phyloP scores from a whole-genome alignment of 129 eudicot species.

The Oenanthe sinensis region DNA sequence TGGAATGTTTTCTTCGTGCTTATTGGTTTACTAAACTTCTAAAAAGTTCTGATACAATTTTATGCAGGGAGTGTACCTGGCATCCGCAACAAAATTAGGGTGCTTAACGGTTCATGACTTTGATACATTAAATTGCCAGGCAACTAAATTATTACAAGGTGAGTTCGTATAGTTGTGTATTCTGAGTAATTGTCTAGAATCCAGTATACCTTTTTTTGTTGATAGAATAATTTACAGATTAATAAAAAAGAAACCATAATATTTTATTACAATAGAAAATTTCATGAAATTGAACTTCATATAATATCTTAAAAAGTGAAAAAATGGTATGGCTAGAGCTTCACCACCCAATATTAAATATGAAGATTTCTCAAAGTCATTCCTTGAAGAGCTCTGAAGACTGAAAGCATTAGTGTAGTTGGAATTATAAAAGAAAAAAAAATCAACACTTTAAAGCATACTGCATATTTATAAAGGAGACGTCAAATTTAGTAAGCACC shows the following conservation, averaged over 20 bases:
- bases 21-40: background rate
- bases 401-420: background rate
- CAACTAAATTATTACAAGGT: slow-evolving; percentile 29
- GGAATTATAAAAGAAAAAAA: background rate
- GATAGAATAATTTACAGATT: background rate
- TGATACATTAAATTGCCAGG: slow-evolving; percentile 56
- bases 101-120: slow-evolving; percentile 91
- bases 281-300: background rate
- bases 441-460: background rate
- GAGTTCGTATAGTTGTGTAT: slow-evolving; percentile 17
- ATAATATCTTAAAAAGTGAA: background rate
- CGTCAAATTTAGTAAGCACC: too few species aligned
- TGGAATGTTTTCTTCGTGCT: background rate
- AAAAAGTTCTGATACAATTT: background rate
- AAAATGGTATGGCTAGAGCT: background rate
- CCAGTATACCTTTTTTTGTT: background rate
- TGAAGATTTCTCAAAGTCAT: background rate
- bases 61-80: slow-evolving; percentile 74
- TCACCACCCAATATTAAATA: background rate
- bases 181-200: background rate
- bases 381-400: background rate
- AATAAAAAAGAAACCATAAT: background rate
- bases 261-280: background rate
- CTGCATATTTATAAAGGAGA: too few species aligned
- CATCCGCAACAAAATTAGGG: slow-evolving; percentile 77